These are phyloP conservation scores for Penicillium desertorum DNA, from an alignment of 495 filamentous ascomycete species.

Conservation along the genomic window DNA sequence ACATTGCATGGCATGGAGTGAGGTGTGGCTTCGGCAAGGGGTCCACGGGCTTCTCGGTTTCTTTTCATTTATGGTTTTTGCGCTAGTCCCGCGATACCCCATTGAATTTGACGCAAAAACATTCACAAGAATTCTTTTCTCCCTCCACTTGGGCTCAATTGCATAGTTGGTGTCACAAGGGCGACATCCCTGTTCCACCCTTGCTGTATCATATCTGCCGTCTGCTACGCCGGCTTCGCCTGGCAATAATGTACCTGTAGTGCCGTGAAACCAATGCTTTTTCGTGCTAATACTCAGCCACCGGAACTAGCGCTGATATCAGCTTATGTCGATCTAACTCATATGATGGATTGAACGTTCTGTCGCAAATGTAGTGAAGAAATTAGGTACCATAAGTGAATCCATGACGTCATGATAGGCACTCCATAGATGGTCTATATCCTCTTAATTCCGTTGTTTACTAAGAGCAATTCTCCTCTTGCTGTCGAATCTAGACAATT, in stretches of 20 bases:
- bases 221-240: background rate
- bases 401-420: constrained; percentile 6
- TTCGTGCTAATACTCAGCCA: constrained; percentile 1
- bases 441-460: background rate
- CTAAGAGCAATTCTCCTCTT: background rate
- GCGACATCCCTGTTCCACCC: background rate
- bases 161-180: background rate
- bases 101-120: constrained; percentile 7
- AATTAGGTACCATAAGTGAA: background rate
- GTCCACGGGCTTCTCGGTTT: constrained; percentile 1
- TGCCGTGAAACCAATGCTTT: background rate
- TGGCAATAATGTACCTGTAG: background rate
- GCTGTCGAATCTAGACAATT: background rate
- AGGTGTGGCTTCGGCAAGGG: constrained; percentile 5
- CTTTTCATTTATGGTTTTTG: constrained; percentile 9
- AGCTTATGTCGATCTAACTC: constrained; percentile 3
- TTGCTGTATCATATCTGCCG: background rate
- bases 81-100: constrained; percentile 21
- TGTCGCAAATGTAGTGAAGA: background rate
- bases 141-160: background rate
- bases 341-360: background rate
- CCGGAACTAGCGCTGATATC: background rate
- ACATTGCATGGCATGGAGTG: constrained; percentile 17
- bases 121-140: background rate
- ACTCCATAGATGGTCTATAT: background rate